Evolutionary conservation across 495 filamentous ascomycete species (phyloP).

Genomic region (Penicillium samsonianum): DNA sequence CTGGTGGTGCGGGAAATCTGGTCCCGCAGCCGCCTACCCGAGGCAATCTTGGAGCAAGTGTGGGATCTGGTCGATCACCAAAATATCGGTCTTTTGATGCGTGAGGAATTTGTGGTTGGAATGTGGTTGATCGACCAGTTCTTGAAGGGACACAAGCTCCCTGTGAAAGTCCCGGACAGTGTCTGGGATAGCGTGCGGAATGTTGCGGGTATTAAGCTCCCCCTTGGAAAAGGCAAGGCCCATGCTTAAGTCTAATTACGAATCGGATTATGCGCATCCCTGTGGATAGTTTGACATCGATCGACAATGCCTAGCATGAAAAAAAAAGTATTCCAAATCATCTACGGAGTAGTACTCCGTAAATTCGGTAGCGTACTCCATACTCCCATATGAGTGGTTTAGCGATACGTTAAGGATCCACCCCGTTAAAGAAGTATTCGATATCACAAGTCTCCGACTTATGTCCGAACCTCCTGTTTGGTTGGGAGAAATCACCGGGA

Average conservation of each 20-base stretch:
- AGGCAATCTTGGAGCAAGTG: conserved; percentile 70
- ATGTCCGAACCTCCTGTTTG: background rate
- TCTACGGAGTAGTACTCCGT: background rate
- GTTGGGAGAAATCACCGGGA: background rate
- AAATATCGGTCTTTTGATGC: conserved; percentile 59
- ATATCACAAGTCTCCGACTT: background rate
- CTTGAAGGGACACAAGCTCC: conserved; percentile 85
- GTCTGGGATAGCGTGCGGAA: conserved; percentile 84
- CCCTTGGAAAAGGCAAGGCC: conserved; percentile 14
- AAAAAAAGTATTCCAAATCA: background rate
- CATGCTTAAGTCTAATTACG: background rate
- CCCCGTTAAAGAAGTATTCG: background rate
- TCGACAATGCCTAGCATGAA: background rate
- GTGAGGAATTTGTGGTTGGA: conserved; percentile 90
- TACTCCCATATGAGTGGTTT: background rate
- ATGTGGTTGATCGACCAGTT: conserved; percentile 94
- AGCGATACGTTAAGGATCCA: background rate
- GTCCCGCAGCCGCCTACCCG: conserved; percentile 70
- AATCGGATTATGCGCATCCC: background rate
- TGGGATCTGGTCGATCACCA: conserved; percentile 81
- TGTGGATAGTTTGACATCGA: background rate
- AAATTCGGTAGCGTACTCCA: too few species aligned
- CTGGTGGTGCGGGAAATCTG: conserved; percentile 86
- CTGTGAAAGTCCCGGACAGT: conserved; percentile 71
- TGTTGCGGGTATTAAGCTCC: conserved; percentile 45